Evolutionary conservation across 1,139 yeast genomes (phyloP).

Genomic region (Hansenula lynferdii): DNA sequence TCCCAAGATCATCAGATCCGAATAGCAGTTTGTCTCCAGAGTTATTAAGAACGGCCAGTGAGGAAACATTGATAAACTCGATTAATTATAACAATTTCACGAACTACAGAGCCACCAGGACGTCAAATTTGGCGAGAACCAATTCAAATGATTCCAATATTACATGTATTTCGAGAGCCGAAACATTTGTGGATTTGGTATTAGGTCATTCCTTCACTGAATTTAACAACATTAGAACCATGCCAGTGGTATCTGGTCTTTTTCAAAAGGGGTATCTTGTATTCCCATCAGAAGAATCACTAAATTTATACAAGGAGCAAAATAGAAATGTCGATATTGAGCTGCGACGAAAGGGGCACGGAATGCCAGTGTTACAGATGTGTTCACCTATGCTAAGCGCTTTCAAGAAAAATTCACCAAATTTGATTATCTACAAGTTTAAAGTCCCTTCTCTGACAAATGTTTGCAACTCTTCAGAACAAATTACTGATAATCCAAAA

Average conservation of each 20-base stretch:
- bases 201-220: slow-evolving; percentile 18
- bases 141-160: slow-evolving; percentile 4
- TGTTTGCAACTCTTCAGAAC: not conserved
- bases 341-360: slow-evolving; percentile 20
- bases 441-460: slow-evolving; percentile 7
- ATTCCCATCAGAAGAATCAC: slow-evolving; percentile 28
- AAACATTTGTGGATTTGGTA: slow-evolving; percentile 18
- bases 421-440: slow-evolving; percentile 26
- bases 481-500: slow-evolving; percentile 9
- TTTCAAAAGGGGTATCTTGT: slow-evolving; percentile 26
- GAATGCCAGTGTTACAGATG: slow-evolving; percentile 29
- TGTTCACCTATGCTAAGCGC: slow-evolving; percentile 23
- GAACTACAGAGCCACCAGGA: no score
- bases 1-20: not conserved
- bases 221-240: slow-evolving; percentile 21
- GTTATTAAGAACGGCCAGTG: slow-evolving; percentile 3
- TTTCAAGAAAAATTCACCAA: slow-evolving; percentile 23
- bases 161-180: slow-evolving; percentile 8
- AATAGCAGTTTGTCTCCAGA: not conserved
- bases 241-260: slow-evolving; percentile 26
- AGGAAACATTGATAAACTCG: slow-evolving; percentile 5
- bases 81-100: not conserved
- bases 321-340: slow-evolving; percentile 21
- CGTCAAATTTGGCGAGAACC: not conserved
- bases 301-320: slow-evolving; percentile 21